Conservation (phyloP, 768 basidiomycete species). For the Mycena kentingensis region DNA sequence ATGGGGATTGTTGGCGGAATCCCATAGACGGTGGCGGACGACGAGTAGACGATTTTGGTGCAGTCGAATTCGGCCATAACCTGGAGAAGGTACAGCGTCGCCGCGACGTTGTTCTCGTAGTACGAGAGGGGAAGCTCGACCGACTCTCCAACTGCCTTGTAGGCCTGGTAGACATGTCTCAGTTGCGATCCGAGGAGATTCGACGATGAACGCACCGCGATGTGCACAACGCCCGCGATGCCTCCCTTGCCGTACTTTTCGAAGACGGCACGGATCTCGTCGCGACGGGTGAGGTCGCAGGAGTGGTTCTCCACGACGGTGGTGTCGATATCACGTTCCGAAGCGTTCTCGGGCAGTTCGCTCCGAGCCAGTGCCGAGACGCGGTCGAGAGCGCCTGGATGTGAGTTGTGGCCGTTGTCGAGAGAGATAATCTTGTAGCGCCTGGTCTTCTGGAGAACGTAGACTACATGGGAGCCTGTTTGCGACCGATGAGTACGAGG, state of each 20-base stretch:
- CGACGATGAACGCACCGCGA: conserved; percentile 66
- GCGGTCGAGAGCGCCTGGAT: conserved; percentile 69
- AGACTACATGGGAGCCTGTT: conserved; percentile 92
- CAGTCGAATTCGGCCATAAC: conserved; percentile 85
- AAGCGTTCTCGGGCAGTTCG: conserved; percentile 65
- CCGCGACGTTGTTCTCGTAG: conserved; percentile 91
- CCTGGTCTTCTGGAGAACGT: conserved; percentile 80
- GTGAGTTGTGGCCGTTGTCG: conserved; percentile 95
- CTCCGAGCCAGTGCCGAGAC: conserved; percentile 79
- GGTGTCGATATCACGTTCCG: conserved; percentile 69
- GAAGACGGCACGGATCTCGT: conserved; percentile 77
- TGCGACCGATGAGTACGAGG: conserved; percentile 1
- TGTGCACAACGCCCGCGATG: conserved; percentile 95
- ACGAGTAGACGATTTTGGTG: conserved; percentile 91
- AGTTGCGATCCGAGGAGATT: conserved; percentile 1
- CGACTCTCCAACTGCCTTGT: conserved; percentile 98
- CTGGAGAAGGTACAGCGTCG: conserved; percentile 84
- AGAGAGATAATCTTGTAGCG: conserved; percentile 91
- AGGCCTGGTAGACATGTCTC: conserved; percentile 56
- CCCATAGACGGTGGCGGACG: conserved; percentile 97
- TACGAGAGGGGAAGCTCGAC: conserved; percentile 91
- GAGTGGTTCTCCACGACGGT: conserved; percentile 68
- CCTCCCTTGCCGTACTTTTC: conserved; percentile 83
- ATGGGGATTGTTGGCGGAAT: conserved; percentile 91
- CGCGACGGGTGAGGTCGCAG: conserved; percentile 75